Evolutionary conservation across 2,329 filamentous ascomycete species (phyloP).

Genomic region (Colletotrichum ledebouriae): DNA sequence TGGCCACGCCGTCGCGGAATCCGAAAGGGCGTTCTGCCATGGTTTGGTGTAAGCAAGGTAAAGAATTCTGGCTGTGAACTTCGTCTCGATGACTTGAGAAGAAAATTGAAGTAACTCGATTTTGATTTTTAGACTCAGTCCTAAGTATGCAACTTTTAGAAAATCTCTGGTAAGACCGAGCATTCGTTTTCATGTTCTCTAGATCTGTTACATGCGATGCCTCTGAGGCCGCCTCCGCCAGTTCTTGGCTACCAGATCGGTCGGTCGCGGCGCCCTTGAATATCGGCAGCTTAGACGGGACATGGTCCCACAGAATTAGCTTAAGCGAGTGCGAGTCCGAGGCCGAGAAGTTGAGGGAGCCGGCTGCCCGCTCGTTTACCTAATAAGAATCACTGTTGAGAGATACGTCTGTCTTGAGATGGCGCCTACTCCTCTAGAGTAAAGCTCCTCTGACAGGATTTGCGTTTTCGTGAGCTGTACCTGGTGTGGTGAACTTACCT

Average conservation of each 20-base stretch:
- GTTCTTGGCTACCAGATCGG: not conserved
- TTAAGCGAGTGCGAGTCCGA: slow-evolving; percentile 23
- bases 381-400: not conserved
- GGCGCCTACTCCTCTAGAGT: not conserved
- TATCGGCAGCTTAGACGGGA: not conserved
- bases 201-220: too few species aligned
- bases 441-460: slow-evolving; percentile 1
- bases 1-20: slow-evolving; percentile 38
- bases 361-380: not conserved
- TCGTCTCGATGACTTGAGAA: too few species aligned
- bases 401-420: not conserved
- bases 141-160: not conserved
- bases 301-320: not conserved
- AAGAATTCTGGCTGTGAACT: not conserved
- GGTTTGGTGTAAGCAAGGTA: not conserved
- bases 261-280: not conserved
- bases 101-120: too few species aligned
- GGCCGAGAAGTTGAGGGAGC: slow-evolving; percentile 7
- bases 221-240: too few species aligned
- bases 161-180: not conserved
- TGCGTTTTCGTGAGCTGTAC: not conserved
- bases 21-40: slow-evolving; percentile 25
- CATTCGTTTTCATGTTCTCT: too few species aligned
- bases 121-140: too few species aligned
- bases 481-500: too few species aligned